Conservation (phyloP, 2,329 filamentous ascomycete species). For the Dryadomyces quercivorus region DNA sequence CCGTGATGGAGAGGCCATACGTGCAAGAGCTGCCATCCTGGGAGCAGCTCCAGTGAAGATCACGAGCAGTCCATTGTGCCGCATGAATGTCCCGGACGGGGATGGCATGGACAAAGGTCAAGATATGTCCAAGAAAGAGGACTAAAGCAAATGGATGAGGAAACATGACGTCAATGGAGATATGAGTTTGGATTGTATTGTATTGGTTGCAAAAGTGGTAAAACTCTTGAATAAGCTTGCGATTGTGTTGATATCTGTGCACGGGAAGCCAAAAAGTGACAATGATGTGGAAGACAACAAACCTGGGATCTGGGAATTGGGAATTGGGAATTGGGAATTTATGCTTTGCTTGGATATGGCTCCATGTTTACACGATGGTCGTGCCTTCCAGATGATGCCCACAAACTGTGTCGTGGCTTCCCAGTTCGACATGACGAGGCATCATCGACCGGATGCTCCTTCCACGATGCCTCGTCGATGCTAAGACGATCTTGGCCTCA, state of each 20-base stretch:
- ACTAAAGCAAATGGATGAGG: neutral
- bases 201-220: neutral
- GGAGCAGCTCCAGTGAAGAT: conserved; percentile 11
- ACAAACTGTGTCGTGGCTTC: neutral
- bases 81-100: neutral
- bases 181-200: neutral
- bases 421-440: neutral
- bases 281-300: neutral
- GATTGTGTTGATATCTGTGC: neutral
- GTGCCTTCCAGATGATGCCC: neutral
- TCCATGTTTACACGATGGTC: neutral
- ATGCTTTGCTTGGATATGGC: neutral
- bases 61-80: conserved; percentile 7
- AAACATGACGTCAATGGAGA: conserved; percentile 7
- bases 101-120: neutral
- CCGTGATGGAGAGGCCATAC: conserved; percentile 11
- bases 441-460: neutral
- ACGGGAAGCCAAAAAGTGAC: neutral
- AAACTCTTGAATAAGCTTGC: neutral
- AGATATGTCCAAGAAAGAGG: conserved; percentile 4
- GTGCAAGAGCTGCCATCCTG: conserved; percentile 7
- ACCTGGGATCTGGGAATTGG: neutral
- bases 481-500: neutral
- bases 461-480: neutral
- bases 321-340: neutral